Percentiles rank a stretch among this genome's conserved stretches.
Evolutionary conservation across 306 rosid genomes (phyloP).

Genomic region (peach (Prunus persica)): DNA sequence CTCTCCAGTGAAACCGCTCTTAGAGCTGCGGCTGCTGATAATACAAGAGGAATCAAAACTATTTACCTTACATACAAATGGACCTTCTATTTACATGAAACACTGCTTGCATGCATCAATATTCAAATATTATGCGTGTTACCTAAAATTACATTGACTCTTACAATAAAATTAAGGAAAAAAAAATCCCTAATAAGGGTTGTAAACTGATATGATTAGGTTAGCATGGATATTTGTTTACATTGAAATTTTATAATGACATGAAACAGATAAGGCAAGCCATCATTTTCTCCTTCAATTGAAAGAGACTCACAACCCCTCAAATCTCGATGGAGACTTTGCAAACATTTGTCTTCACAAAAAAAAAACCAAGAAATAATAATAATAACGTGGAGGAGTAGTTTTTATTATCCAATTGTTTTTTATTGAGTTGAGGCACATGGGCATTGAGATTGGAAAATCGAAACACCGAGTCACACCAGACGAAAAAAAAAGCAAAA

Average conservation of each 20-base stretch:
- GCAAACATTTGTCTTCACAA: not conserved
- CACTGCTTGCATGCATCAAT: not conserved
- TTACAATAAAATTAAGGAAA: not conserved
- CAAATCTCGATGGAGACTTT: not conserved
- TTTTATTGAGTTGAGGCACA: too few relatives aligned
- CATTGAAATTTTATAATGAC: not conserved
- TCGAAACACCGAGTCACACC: fast-evolving
- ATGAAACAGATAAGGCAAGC: not conserved
- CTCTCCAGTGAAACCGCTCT: too few relatives aligned
- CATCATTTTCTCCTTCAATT: not conserved
- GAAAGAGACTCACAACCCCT: not conserved
- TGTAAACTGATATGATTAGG: not conserved
- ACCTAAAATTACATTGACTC: not conserved
- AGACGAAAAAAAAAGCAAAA: fast-evolving
- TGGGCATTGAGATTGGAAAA: too few relatives aligned
- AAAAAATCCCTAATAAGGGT: not conserved
- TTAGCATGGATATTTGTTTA: not conserved
- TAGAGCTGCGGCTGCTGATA: not conserved
- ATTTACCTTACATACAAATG: not conserved
- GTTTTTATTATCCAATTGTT: too few relatives aligned
- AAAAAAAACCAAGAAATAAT: too few relatives aligned
- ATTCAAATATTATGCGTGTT: not conserved
- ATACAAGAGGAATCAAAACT: not conserved
- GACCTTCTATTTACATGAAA: not conserved
- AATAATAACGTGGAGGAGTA: too few relatives aligned